phyloP scores from a whole-genome alignment of 2,329 filamentous ascomycete genomes.

The Lachnellula suecica region DNA sequence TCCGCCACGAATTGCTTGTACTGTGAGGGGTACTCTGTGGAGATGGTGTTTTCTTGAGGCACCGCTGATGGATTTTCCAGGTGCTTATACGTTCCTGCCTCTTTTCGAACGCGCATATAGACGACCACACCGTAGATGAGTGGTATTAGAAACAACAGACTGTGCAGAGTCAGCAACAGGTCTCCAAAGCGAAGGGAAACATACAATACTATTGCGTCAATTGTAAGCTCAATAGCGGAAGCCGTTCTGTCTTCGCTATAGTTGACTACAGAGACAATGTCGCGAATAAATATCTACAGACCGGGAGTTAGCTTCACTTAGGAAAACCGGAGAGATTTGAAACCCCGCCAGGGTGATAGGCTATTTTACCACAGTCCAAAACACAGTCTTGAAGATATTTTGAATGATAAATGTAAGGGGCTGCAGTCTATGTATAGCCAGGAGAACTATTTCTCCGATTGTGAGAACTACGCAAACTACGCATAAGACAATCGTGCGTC shows the following conservation, averaged over 20 bases:
- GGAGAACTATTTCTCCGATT: slow-evolving; percentile 25
- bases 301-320: neutral
- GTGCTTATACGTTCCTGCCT: slow-evolving; percentile 7
- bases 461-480: slow-evolving; percentile 22
- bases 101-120: slow-evolving; percentile 17
- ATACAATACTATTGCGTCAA: slow-evolving; percentile 23
- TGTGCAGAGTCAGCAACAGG: slow-evolving; percentile 3
- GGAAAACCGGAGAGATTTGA: no score
- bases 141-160: slow-evolving; percentile 24
- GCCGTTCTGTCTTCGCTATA: slow-evolving; percentile 1
- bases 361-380: slow-evolving; percentile 17
- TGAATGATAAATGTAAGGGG: slow-evolving; percentile 24
- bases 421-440: slow-evolving; percentile 22
- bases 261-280: slow-evolving; percentile 15
- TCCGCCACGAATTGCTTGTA: neutral
- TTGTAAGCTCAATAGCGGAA: slow-evolving; percentile 6
- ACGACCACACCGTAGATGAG: slow-evolving; percentile 27
- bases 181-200: neutral
- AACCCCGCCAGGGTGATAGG: no score
- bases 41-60: neutral
- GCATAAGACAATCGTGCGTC: slow-evolving; percentile 9
- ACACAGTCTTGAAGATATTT: slow-evolving; percentile 20
- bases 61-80: slow-evolving; percentile 6
- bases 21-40: neutral
- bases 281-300: slow-evolving; percentile 14